Conservation (phyloP, 169 alveolate genomes). For the Eimeria falciformis region DNA sequence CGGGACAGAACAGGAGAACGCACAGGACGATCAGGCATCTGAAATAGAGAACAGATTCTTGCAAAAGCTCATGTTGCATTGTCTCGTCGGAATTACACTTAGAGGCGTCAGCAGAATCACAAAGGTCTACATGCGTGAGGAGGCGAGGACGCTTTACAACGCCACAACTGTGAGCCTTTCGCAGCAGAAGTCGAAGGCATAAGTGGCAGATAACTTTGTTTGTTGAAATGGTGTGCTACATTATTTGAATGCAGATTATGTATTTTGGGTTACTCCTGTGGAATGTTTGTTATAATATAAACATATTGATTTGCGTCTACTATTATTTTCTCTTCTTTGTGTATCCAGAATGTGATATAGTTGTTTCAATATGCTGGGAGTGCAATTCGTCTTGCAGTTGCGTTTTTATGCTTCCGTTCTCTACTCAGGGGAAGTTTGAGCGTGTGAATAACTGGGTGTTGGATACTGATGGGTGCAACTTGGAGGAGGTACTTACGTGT, state of each 20-base stretch:
- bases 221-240: not conserved
- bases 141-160: slow-evolving; percentile 91
- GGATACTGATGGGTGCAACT: slow-evolving; percentile 99
- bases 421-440: slow-evolving; percentile 87
- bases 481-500: slow-evolving; percentile 94
- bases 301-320: not conserved
- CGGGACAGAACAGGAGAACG: slow-evolving; percentile 71
- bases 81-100: slow-evolving; percentile 88
- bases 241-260: not conserved
- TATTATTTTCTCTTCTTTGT: not conserved
- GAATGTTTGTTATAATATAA: not conserved
- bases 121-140: slow-evolving; percentile 98
- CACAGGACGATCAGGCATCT: slow-evolving; percentile 33
- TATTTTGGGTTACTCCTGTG: not conserved
- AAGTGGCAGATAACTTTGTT: too few relatives aligned
- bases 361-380: not conserved
- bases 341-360: not conserved
- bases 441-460: slow-evolving; percentile 96
- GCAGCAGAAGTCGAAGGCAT: too few relatives aligned
- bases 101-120: slow-evolving; percentile 94
- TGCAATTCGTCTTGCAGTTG: not conserved
- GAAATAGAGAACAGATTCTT: slow-evolving; percentile 93
- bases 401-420: not conserved
- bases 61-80: slow-evolving; percentile 90
- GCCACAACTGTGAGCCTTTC: not conserved